These are phyloP conservation scores for Fusarium brachygibbosum DNA, from an alignment of 2,329 filamentous ascomycete genomes.

Conservation along the genomic window DNA sequence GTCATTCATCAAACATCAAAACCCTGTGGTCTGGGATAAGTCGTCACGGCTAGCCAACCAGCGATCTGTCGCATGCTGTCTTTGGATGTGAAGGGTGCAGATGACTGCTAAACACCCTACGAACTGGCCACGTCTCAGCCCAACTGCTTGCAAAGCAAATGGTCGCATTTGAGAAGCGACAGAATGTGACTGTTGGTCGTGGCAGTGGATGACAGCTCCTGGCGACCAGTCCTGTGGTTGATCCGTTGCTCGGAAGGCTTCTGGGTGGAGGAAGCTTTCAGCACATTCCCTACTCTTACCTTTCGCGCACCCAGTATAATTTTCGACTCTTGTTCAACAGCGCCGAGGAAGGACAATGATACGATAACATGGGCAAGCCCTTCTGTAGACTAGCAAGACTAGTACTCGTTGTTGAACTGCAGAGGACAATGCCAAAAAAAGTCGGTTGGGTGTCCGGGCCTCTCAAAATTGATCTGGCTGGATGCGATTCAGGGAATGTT, in stretches of 20 bases:
- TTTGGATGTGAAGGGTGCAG: neutral
- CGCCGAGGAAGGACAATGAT: slow-evolving; percentile 1
- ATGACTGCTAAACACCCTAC: neutral
- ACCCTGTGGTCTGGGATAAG: neutral
- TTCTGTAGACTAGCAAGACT: neutral
- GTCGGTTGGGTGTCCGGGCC: neutral
- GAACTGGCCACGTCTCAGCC: neutral
- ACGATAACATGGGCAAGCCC: neutral
- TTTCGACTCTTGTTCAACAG: neutral
- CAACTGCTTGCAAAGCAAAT: rapidly evolving
- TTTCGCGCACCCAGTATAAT: neutral
- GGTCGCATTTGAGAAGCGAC: rapidly evolving
- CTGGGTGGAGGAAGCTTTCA: neutral
- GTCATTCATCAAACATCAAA: neutral
- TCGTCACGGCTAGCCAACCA: neutral
- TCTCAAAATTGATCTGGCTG: neutral
- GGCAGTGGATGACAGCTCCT: too few species aligned
- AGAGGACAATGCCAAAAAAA: neutral
- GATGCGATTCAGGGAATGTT: neutral
- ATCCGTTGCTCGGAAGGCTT: neutral
- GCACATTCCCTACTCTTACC: neutral
- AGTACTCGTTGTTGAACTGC: neutral
- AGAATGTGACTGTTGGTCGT: rapidly evolving
- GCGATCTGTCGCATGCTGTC: neutral
- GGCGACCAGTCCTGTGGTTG: neutral